Percentiles rank a stretch among this genome's conserved stretches.
Conservation (phyloP, 176 grass and related monocot species). For the Musa acuminata region DNA sequence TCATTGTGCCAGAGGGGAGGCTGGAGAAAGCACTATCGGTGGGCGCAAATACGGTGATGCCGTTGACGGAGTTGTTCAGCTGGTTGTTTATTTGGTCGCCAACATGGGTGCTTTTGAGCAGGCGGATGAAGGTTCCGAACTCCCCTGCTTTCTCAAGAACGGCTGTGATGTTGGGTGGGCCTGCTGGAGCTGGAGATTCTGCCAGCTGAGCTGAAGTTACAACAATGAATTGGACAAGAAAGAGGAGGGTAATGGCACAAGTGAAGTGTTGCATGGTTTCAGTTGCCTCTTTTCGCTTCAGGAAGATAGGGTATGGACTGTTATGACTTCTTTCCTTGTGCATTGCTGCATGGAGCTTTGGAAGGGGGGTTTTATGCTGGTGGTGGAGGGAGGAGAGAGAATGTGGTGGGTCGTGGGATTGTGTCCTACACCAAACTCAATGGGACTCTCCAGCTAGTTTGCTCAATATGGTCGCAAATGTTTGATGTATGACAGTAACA, state of each 20-base stretch:
- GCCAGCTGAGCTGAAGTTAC: constrained; percentile 18
- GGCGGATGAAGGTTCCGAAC: constrained; percentile 65
- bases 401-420: neutral
- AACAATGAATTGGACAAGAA: neutral
- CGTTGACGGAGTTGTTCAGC: constrained; percentile 57
- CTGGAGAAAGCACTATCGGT: constrained; percentile 86
- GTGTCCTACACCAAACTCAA: constrained; percentile 1
- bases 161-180: constrained; percentile 64
- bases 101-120: constrained; percentile 51
- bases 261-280: constrained; percentile 17
- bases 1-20: constrained; percentile 65
- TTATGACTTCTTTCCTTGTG: neutral
- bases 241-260: constrained; percentile 13
- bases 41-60: constrained; percentile 83
- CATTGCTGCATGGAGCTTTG: neutral
- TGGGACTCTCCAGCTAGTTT: constrained; percentile 12
- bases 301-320: neutral
- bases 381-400: neutral
- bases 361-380: constrained; percentile 1
- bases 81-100: constrained; percentile 88
- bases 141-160: constrained; percentile 76
- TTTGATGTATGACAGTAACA: neutral
- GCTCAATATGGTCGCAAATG: neutral
- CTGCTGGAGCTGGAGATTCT: constrained; percentile 28
- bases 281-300: constrained; percentile 5